Percentiles rank a stretch among this genome's conserved stretches.
Evolutionary conservation across 352 stramenopile genomes (phyloP).

Genomic region (Nothophytophthora sp.): DNA sequence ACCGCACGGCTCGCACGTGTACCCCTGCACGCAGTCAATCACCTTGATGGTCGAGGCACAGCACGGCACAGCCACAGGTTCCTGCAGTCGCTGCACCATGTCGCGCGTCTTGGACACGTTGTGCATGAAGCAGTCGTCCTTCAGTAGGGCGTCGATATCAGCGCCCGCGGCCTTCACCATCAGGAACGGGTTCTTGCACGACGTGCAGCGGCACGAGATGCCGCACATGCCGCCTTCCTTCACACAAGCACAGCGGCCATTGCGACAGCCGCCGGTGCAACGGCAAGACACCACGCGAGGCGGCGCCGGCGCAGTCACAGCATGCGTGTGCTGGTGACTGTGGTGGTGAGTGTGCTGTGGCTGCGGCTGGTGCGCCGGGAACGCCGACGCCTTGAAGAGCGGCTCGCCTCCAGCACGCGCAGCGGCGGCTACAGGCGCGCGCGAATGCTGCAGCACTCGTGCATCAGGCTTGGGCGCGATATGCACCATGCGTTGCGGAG

Average conservation of each 20-base stretch:
- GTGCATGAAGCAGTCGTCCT: conserved; percentile 88
- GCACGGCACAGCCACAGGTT: conserved; percentile 66
- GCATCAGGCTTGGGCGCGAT: conserved; percentile 74
- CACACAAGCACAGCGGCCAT: conserved; percentile 80
- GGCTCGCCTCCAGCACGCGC: conserved; percentile 7
- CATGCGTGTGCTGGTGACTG: conserved; percentile 11
- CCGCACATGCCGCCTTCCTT: conserved; percentile 84
- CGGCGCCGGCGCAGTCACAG: conserved; percentile 13
- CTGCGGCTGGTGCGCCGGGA: conserved; percentile 3
- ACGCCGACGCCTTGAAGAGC: conserved; percentile 14
- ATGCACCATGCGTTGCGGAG: conserved; percentile 58
- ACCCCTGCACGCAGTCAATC: conserved; percentile 77
- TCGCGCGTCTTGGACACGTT: conserved; percentile 86
- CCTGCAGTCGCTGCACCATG: conserved; percentile 78
- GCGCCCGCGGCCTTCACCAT: conserved; percentile 79
- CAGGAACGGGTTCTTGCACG: conserved; percentile 86
- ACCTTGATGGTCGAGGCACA: conserved; percentile 62
- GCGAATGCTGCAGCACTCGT: conserved; percentile 11
- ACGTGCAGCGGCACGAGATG: conserved; percentile 76
- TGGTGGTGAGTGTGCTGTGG: conserved; percentile 6
- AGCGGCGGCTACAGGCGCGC: conserved; percentile 4
- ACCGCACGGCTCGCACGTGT: conserved; percentile 47
- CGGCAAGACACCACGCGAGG: conserved; percentile 70
- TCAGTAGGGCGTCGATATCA: conserved; percentile 70
- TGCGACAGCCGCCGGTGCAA: conserved; percentile 80